Conservation (phyloP, 768 basidiomycete genomes). For the Imleria badia region DNA sequence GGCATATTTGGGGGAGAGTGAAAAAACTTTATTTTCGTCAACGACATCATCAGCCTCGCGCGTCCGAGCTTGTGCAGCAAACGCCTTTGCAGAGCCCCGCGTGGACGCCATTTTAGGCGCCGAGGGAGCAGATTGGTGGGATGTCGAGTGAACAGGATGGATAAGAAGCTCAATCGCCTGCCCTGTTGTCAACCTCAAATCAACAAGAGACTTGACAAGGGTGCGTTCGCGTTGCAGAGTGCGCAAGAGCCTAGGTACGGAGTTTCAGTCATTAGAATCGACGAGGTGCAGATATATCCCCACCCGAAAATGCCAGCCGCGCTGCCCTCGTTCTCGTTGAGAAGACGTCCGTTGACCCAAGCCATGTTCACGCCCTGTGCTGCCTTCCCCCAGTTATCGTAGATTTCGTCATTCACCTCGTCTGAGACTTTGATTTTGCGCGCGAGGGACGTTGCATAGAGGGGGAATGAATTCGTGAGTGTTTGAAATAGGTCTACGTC, state of each 20-base stretch:
- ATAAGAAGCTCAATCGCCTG: conserved; percentile 77
- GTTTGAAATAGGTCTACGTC: conserved; percentile 43
- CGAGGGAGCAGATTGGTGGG: conserved; percentile 40
- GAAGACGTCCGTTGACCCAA: conserved; percentile 78
- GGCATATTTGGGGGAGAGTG: conserved; percentile 48
- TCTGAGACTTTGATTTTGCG: conserved; percentile 60
- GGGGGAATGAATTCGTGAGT: conserved; percentile 87
- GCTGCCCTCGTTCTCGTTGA: conserved; percentile 65
- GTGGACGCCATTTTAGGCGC: neutral
- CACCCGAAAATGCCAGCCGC: conserved; percentile 54
- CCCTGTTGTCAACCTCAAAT: conserved; percentile 57
- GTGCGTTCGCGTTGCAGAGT: conserved; percentile 70
- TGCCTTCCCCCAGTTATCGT: conserved; percentile 51
- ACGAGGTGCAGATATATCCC: conserved; percentile 10
- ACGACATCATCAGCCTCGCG: conserved; percentile 50
- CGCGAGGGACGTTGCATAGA: conserved; percentile 72
- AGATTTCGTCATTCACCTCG: conserved; percentile 54
- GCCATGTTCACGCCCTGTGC: conserved; percentile 54
- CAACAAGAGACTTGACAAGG: conserved; percentile 55
- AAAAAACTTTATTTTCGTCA: conserved; percentile 73
- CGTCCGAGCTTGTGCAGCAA: conserved; percentile 1
- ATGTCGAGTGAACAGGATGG: conserved; percentile 53
- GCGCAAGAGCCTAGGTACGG: conserved; percentile 54
- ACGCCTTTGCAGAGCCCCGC: conserved; percentile 12
- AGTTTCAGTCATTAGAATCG: conserved; percentile 5